Evolutionary conservation across 2,329 filamentous ascomycete species (phyloP), one percentile per base, ranked within the genome.

Genomic region (Pleomassaria siparia): DNA sequence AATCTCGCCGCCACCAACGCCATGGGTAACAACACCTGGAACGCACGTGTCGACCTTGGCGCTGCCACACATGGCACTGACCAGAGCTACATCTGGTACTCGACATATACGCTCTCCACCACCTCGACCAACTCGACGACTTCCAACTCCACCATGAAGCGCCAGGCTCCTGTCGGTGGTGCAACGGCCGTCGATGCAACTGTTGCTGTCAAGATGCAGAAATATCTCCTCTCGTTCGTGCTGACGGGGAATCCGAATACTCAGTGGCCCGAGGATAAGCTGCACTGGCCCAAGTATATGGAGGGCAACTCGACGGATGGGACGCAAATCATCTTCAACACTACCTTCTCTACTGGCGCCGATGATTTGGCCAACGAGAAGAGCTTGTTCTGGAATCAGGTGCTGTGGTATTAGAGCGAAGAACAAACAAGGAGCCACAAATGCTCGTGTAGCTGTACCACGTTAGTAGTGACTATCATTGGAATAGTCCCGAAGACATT

Each of bases 21-120:
- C n/a, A 40, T 40, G 37, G 35, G 35, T 24, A 40, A 40, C 37
- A 13, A 40, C 11, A 40, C 37, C n/a, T 40, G 37, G 37, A 40
- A 40, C 15, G 37, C 37, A 4, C 24, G 18, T 8, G 37, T 40
- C n/a, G 37, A 9, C 4, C 37, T 40, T 9, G 37, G 37, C 16
- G 16, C 37, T 10, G 37, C 37, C 22, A 40, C 37, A 3, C 37
- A 40, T 13, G 37, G 37, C 15, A 40, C 37, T 20, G 37, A 40
- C 16, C 37, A 40, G 25, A 28, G 22, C n/a, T 40, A 40, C 37
- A 16, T 28, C 15, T 40, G 8, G 9, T 40, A 40, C 25, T 40
- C 37, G 4, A 40, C 37, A 3, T 40, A 40, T n/a, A 40, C 37
- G 8, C 37, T 40, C 37, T 15, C 24, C 4, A n/a, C 36, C 4